Conservation (phyloP, 495 filamentous ascomycete genomes). For the Neurospora discreta region DNA sequence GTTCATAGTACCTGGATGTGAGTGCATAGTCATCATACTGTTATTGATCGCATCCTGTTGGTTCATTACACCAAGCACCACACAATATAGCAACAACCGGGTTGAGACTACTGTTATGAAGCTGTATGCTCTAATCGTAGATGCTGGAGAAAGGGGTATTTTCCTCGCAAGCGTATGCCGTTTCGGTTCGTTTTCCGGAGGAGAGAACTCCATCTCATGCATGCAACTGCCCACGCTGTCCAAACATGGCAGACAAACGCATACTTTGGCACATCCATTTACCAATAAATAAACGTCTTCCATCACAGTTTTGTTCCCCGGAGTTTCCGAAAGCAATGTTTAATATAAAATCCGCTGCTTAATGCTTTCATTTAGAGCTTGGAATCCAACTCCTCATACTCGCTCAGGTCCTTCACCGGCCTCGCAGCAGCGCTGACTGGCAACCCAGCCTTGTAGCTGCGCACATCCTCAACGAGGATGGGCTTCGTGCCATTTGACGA, state of each 20-base stretch:
- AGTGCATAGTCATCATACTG: background rate
- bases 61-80: background rate
- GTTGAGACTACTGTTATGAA: background rate
- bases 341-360: background rate
- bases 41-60: background rate
- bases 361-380: conserved; percentile 40
- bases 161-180: background rate
- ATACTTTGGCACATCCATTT: background rate
- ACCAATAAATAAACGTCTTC: background rate
- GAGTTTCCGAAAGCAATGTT: background rate
- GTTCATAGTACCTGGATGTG: background rate
- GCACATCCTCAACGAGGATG: conserved; percentile 57
- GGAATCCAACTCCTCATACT: conserved; percentile 69
- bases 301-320: background rate
- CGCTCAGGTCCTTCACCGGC: conserved; percentile 61
- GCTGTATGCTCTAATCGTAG: background rate
- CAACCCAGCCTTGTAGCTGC: conserved; percentile 63
- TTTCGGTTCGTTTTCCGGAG: background rate
- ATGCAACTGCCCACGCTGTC: background rate
- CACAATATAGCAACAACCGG: background rate
- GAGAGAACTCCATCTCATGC: background rate
- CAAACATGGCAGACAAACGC: background rate
- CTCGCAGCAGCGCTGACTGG: conserved; percentile 56
- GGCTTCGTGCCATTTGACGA: conserved; percentile 34
- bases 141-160: background rate